Evolutionary conservation across 1,139 yeast species (phyloP).

Genomic region (Geotrichum phurueaensis): DNA sequence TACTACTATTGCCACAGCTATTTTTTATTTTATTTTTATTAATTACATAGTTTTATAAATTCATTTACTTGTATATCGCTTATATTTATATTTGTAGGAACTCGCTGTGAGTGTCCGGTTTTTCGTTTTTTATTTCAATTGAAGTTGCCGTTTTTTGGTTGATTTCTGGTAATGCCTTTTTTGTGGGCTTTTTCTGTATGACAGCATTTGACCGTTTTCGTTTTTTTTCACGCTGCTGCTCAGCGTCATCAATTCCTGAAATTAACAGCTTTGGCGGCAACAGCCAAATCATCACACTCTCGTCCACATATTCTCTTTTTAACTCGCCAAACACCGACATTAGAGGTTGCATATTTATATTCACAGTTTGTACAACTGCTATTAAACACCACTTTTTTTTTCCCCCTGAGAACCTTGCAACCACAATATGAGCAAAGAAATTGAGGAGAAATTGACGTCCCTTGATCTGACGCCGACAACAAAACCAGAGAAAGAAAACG

Average conservation of each 20-base stretch:
- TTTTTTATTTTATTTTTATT: neutral
- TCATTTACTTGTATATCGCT: neutral
- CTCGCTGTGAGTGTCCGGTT: neutral
- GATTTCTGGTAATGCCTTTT: neutral
- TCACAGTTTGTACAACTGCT: neutral
- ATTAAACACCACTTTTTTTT: neutral
- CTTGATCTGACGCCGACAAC: neutral
- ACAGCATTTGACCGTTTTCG: neutral
- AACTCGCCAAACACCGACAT: neutral
- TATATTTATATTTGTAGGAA: neutral
- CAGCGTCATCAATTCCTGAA: neutral
- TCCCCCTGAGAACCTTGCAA: neutral
- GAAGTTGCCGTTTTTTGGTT: neutral
- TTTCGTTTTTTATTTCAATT: neutral
- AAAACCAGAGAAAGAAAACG: neutral
- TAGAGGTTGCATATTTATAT: neutral
- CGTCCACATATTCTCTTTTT: neutral
- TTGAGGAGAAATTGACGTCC: neutral
- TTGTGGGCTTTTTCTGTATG: neutral
- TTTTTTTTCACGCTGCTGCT: neutral
- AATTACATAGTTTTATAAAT: neutral
- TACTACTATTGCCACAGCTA: neutral
- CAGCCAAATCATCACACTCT: neutral
- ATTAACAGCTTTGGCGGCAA: conserved; percentile 5
- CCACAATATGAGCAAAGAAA: neutral